Base-by-base conservation (phyloP, 495 filamentous ascomycete genomes). In the Aspergillus sparsus region DNA sequence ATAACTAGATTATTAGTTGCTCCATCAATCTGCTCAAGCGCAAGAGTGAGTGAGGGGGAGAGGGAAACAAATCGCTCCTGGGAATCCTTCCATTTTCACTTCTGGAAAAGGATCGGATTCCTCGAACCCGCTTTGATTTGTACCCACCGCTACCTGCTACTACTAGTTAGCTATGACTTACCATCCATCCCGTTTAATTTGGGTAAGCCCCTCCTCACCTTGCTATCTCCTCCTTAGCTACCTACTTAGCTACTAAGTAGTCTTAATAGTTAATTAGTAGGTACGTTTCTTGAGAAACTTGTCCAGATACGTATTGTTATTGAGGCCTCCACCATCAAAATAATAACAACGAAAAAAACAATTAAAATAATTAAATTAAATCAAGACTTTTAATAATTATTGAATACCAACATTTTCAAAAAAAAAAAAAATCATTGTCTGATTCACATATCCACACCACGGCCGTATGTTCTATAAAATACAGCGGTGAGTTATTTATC, bases 91-190 rank as follows among this genome's bases (percentile, higher is more conserved):
- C 18, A 45, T 45, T 16, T 42, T 56, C 53, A 57, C 35, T 57
- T 61, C 60, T 57, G 37, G 59, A 62, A 61, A 53, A 49, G 32
- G 44, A 42, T 39, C 45, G 32, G 39, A 61, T 27, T 21, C 42
- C n/a, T 15, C 6, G 34, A 57, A 18, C 13, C 55, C 59, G 56
- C 46, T 37, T 27, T 12, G 35, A 41, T 41, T 41, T 56, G 59
- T 35, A 15, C n/a, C 58, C 51, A 49, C 58, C 32, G 18, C 45
- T 47, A 41, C 37, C 37, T 41, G 37, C 37, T 41, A n/a, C 37
- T 41, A n/a, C 37, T 41, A 41, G 4, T 11, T 41, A 41, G 37
- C 2, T 27, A 27, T 27, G 21, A 27, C 21, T 27, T 27, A 27
- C 21, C 21, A 27, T 27, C 21, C 21, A 27, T 27, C 21, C 21